A percentile compares a stretch with the other conserved stretches of the same genome.
These are phyloP conservation scores for Wickerhamiella nectarea DNA, from an alignment of 805 yeast species.

Conservation along the genomic window DNA sequence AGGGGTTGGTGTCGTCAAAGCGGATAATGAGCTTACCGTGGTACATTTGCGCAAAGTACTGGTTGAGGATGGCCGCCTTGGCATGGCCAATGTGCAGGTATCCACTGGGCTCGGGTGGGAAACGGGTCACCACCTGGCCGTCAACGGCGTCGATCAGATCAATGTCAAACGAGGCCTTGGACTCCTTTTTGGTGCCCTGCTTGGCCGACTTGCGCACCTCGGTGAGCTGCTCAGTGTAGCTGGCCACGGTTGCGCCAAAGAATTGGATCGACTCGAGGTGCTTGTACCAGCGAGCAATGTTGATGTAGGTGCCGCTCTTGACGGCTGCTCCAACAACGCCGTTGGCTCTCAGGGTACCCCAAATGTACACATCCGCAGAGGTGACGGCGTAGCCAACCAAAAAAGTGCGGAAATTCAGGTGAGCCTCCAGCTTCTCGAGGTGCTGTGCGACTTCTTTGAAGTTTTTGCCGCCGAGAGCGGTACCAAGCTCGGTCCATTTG, in stretches of 20 bases:
- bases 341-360: conserved; percentile 92
- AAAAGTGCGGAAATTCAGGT: conserved; percentile 74
- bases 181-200: conserved; percentile 57
- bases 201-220: conserved; percentile 63
- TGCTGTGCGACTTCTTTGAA: conserved; percentile 71
- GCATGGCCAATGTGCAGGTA: conserved; percentile 98
- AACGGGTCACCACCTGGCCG: conserved; percentile 95
- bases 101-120: conserved; percentile 99
- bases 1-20: conserved; percentile 96
- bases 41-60: conserved; percentile 89
- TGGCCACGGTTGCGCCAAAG: conserved; percentile 58
- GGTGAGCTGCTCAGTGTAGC: conserved; percentile 50
- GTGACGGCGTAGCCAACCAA: conserved; percentile 53
- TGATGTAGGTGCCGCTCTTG: conserved; percentile 70
- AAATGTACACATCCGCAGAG: conserved; percentile 70
- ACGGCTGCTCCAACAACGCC: conserved; percentile 84
- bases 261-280: conserved; percentile 47
- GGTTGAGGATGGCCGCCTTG: conserved; percentile 92
- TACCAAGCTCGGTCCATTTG: conserved; percentile 50
- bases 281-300: conserved; percentile 88
- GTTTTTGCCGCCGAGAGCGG: conserved; percentile 64
- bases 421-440: conserved; percentile 68
- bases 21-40: conserved; percentile 93
- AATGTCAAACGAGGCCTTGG: conserved; percentile 91
- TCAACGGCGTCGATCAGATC: conserved; percentile 80